Evolutionary conservation across 2,329 filamentous ascomycete species (phyloP), one percentile per base, ranked within the genome.

Genomic region (Sphaerostilbella broomeana): DNA sequence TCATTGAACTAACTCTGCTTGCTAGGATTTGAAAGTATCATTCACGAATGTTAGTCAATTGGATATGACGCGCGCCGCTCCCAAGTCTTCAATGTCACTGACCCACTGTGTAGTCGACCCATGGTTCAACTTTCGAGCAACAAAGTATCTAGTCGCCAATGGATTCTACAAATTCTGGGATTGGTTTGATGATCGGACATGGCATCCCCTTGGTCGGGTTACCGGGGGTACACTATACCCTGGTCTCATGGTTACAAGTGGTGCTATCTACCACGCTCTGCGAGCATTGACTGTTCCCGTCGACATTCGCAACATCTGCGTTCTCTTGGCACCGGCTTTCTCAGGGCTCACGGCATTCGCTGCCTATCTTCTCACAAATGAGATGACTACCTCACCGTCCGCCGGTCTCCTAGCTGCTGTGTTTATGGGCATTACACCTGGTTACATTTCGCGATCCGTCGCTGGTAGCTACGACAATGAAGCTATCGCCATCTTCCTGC

Each of bases 131-230:
- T 98, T 98, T 68, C 78, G 92, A 65, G 92, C 92, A 51, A 97
- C 92, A 41, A 97, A 97, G 68, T 97, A 98, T 59, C 78, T 98
- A 40, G 86, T 98, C 40, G 79, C 90, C 59, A 79, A 98, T 80
- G 92, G 92, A 55, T 97, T 98, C 70, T 94, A 95, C 66, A 88
- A 85, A 64, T 98, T 98, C 63, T 98, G 92, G 92, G 90, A 98
- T 64, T 98, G 92, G 92, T 98, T 98, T 60, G 92, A 98, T 67
- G 92, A 98, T 72, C 82, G 92, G 71, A 98, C 92, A 79, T 98
- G 92, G 92, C 90, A 98, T 67, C 92, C 92, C 54, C 84, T 98
- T 46, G 92, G 92, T 55, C 87, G 92, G 70, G 92, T 98, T 60
- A 98, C 92, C 45, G 92, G 92, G 67, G 92, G 92, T 59, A 98